Evolutionary conservation across 176 grass and related monocot species (phyloP).

Genomic region (Saccharum spontaneum): DNA sequence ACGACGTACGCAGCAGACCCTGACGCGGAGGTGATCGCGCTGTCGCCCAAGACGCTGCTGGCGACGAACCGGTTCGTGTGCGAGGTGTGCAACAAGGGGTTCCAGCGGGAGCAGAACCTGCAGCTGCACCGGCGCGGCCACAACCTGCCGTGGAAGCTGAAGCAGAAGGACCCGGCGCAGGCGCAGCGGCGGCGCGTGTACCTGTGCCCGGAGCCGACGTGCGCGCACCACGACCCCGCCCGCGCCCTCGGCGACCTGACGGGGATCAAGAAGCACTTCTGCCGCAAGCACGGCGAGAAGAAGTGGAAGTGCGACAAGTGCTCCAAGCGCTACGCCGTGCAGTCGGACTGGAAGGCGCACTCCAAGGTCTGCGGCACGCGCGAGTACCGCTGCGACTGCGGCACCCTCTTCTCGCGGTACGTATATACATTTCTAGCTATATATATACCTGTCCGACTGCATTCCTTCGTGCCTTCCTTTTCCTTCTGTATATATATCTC

Average conservation of each 20-base stretch:
- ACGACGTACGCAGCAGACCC: slow-evolving; percentile 50
- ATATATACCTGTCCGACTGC: too few species aligned
- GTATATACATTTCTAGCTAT: not conserved
- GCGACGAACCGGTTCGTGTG: slow-evolving; percentile 97
- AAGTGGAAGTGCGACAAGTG: slow-evolving; percentile 99
- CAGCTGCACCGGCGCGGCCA: slow-evolving; percentile 98
- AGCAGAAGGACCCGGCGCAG: slow-evolving; percentile 77
- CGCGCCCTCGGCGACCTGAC: slow-evolving; percentile 93
- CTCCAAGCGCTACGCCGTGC: slow-evolving; percentile 94
- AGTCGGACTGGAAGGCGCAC: slow-evolving; percentile 98
- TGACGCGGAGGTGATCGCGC: slow-evolving; percentile 92
- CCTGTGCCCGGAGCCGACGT: slow-evolving; percentile 94
- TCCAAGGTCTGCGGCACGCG: slow-evolving; percentile 97
- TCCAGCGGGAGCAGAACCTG: slow-evolving; percentile 96
- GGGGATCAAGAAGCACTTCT: slow-evolving; percentile 99
- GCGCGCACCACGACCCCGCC: slow-evolving; percentile 87
- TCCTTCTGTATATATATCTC: not conserved
- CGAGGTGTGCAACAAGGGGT: slow-evolving; percentile 99
- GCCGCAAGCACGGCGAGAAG: slow-evolving; percentile 99
- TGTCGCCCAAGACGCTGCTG: slow-evolving; percentile 84
- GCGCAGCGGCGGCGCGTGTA: slow-evolving; percentile 72
- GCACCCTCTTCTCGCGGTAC: slow-evolving; percentile 96
- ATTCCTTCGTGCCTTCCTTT: too few species aligned
- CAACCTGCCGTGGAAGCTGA: slow-evolving; percentile 97
- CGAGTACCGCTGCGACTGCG: slow-evolving; percentile 98